A percentile compares a stretch with the other conserved stretches of the same genome.
Conservation (phyloP, 1,284 basidiomycete genomes). For the Dichomitus squalens region DNA sequence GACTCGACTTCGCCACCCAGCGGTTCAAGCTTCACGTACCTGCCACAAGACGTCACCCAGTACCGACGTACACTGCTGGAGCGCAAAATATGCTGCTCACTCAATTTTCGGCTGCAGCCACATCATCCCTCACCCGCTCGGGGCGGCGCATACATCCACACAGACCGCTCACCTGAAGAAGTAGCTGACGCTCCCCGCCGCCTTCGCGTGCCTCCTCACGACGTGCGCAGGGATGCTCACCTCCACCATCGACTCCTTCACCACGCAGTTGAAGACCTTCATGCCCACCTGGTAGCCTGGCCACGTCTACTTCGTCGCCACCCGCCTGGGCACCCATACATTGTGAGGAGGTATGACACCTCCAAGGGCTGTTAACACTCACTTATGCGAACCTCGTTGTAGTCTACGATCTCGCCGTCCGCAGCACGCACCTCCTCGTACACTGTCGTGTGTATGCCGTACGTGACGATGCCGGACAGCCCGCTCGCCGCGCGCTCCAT, state of each 20-base stretch:
- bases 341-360: too few species aligned
- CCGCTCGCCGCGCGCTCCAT: conserved; percentile 90
- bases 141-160: neutral
- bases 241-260: conserved; percentile 95
- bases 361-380: too few species aligned
- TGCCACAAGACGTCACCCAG: conserved; percentile 26
- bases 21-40: conserved; percentile 74
- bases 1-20: conserved; percentile 93
- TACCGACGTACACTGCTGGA: neutral
- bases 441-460: conserved; percentile 84
- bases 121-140: conserved; percentile 37
- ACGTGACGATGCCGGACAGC: conserved; percentile 90
- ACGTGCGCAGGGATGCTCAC: conserved; percentile 74
- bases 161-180: conserved; percentile 55
- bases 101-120: conserved; percentile 90
- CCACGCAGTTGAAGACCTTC: conserved; percentile 71
- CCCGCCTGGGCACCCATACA: conserved; percentile 89
- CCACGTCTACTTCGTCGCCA: conserved; percentile 88
- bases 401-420: conserved; percentile 37
- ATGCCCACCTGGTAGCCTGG: conserved; percentile 78
- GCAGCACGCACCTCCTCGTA: conserved; percentile 53
- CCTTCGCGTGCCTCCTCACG: conserved; percentile 58
- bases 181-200: conserved; percentile 69
- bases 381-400: too few species aligned
- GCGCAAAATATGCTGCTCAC: conserved; percentile 41